Evolutionary conservation across 2,329 filamentous ascomycete genomes (phyloP).

Genomic region (Penicillium sp.): DNA sequence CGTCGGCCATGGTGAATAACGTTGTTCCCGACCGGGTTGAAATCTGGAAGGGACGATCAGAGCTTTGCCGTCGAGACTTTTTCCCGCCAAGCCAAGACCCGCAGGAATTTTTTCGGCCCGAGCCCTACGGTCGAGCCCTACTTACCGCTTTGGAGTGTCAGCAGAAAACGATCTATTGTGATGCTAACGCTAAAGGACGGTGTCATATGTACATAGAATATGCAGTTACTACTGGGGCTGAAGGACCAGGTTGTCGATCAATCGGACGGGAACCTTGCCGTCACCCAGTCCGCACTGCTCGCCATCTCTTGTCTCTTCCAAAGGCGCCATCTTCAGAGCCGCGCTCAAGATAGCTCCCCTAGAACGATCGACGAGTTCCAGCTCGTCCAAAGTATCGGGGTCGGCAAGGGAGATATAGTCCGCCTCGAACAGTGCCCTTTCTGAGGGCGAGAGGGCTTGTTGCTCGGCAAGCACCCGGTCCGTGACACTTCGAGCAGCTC

Average conservation of each 20-base stretch:
- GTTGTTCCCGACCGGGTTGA: neutral
- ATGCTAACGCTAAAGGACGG: neutral
- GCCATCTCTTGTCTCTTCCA: slow-evolving; percentile 66
- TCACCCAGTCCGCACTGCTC: slow-evolving; percentile 72
- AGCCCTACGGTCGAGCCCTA: slow-evolving; percentile 34
- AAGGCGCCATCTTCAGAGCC: slow-evolving; percentile 82
- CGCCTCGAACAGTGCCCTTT: slow-evolving; percentile 73
- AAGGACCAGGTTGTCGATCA: slow-evolving; percentile 92
- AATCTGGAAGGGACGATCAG: slow-evolving; percentile 2
- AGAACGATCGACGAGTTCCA: slow-evolving; percentile 65
- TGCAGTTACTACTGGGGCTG: slow-evolving; percentile 31
- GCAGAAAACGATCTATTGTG: neutral
- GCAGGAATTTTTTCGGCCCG: slow-evolving; percentile 30
- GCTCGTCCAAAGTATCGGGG: slow-evolving; percentile 75
- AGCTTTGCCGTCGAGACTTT: slow-evolving; percentile 24
- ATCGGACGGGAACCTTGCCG: slow-evolving; percentile 71
- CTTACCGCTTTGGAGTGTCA: slow-evolving; percentile 20
- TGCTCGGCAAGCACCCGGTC: slow-evolving; percentile 60
- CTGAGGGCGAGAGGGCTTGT: slow-evolving; percentile 54
- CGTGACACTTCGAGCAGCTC: slow-evolving; percentile 64
- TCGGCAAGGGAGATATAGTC: slow-evolving; percentile 93
- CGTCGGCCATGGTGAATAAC: slow-evolving; percentile 70
- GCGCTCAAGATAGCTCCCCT: slow-evolving; percentile 83
- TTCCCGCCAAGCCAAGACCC: slow-evolving; percentile 22
- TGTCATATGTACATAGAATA: neutral